Evolutionary conservation across 2,329 filamentous ascomycete genomes (phyloP), one percentile per base, ranked within the genome.

Genomic region (Aspergillus ochraceus): DNA sequence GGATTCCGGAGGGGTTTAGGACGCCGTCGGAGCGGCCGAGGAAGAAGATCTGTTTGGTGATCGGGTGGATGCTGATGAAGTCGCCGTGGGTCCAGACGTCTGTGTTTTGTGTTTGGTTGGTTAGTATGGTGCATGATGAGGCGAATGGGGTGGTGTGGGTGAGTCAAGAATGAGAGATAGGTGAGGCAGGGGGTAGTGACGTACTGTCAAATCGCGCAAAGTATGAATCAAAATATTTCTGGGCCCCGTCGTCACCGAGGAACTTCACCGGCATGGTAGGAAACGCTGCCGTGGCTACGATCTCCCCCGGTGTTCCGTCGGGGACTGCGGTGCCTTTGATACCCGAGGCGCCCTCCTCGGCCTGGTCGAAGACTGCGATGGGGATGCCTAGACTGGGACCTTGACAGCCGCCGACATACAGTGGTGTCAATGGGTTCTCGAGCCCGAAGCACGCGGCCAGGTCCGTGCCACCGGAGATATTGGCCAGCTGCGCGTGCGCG

Each of bases 381-480:
- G 83, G 80, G 19, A 81, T 82, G 1, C 84, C 85, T 0, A 87
- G 75, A 45, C 74, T 76, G 0, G 80, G 77, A 0, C 82, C 82
- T 64, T 86, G 83, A 24, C 82, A 85, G 4, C 84, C 85, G 2
- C 85, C 85, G 0, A 80, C 75, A 62, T 86, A 84, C 0, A 94
- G 80, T 0, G 90, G 90, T 1, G 82, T 83, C 2, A 94, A 79
- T 0, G 88, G 86, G 66, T 92, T 93, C 54, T 87, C 85, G 3
- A 69, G 64, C 5, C 67, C 74, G 29, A 75, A 75, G 39, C 66
- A 69, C 2, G 66, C 71, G 3, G 74, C 88, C 53, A 93, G 83
- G 71, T 94, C 90, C 2, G 90, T 94, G 1, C 90, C 90, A 4
- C 90, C 90, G 0, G 88, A 88, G 42, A 93, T 88, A 70, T 93